Evolutionary conservation across 1,284 basidiomycete species (phyloP), one percentile per base, ranked within the genome.

Genomic region (Pterulicium gracile): DNA sequence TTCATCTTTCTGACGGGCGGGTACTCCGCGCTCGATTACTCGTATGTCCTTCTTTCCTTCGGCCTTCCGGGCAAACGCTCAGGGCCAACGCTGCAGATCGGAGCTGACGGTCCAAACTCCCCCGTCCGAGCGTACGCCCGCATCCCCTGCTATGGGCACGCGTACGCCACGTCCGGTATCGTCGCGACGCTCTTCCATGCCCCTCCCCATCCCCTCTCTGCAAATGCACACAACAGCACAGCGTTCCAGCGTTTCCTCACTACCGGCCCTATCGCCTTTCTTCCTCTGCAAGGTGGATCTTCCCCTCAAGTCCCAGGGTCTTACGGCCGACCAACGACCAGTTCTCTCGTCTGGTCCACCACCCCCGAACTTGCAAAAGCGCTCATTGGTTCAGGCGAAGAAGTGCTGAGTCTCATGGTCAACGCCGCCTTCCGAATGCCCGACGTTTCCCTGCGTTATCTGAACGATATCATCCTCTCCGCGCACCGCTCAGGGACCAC

Each of bases 201-300:
- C 5, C n/a, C 5, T 7, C 36, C 36, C 15, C 61, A 71, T 7
- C 74, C 82, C 3, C n/a, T n/a, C n/a, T 70, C 72, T 15, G 76
- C 77, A 52, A 69, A 79, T 54, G 63, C 62, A 3, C 76, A 80
- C 1, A 90, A 89, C 58, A 81, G 79, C 15, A 88, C 83, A 1
- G 94, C 92, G 0, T 98, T 88, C 64, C 96, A 98, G 64, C 75
- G 95, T 20, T 98, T 98, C 70, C 75, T 98, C 23, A 88, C 94
- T 1, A 93, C 91, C 2, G 95, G 96, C 0, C 95, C 96, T 0
- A 84, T 98, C 42, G 95, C 94, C 0, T 98, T 95, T 67, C 75
- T 98, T 12, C 94, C 90, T 0, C 75, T 81, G 54, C 93, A 87
- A 1, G n/a, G n/a, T n/a, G n/a, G n/a, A n/a, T n/a, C n/a, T n/a